Conservation (phyloP, 768 basidiomycete species). For the Roridomyces roridus region DNA sequence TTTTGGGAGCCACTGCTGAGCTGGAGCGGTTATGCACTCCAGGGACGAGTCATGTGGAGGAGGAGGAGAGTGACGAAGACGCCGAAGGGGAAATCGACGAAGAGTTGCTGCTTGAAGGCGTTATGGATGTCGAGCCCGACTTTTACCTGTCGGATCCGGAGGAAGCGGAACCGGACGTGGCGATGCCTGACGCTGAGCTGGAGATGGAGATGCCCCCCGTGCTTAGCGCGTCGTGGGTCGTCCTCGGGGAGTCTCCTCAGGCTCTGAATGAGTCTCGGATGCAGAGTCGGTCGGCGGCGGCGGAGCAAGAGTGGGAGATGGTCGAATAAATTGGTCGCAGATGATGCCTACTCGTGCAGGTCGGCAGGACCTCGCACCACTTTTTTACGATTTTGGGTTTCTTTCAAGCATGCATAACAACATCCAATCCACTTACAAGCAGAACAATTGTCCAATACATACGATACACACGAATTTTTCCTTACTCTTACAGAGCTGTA, state of each 20-base stretch:
- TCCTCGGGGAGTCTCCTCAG: constrained; percentile 31
- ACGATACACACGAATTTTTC: too few species aligned
- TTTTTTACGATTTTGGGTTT: too few species aligned
- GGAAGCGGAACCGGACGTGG: constrained; percentile 20
- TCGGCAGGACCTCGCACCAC: too few species aligned
- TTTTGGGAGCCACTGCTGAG: constrained; percentile 64
- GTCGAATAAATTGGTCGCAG: too few species aligned
- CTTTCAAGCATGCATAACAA: too few species aligned
- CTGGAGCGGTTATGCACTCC: constrained; percentile 58
- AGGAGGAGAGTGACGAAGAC: not conserved
- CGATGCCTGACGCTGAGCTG: constrained; percentile 21
- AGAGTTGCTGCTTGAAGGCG: constrained; percentile 32
- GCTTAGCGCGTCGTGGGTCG: constrained; percentile 53
- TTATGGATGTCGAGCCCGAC: constrained; percentile 48
- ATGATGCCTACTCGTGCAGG: too few species aligned
- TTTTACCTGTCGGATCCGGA: not conserved
- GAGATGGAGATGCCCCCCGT: constrained; percentile 22
- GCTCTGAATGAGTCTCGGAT: too few species aligned
- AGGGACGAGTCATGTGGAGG: constrained; percentile 18
- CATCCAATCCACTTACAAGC: too few species aligned
- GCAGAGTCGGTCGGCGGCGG: not conserved
- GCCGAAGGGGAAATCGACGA: constrained; percentile 2
- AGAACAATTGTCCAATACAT: too few species aligned
- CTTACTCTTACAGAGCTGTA: too few species aligned
- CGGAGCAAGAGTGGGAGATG: constrained; percentile 59